phyloP scores from a whole-genome alignment of 768 basidiomycete species.

The Boletus tylopilopsis region DNA sequence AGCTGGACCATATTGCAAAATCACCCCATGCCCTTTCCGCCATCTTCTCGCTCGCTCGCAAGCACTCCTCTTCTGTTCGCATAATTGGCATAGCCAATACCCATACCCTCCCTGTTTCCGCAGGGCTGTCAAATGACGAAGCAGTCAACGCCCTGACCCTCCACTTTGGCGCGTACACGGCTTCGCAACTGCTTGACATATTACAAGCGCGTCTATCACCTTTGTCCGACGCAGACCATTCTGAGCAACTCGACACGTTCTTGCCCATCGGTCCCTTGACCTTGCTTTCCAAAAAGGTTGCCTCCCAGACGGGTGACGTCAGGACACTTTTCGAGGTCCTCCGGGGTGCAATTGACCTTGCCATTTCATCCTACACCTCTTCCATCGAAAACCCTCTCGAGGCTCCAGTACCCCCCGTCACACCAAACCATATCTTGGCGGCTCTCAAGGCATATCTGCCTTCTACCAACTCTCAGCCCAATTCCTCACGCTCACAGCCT shows the following conservation, averaged over 20 bases:
- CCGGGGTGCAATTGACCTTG: conserved; percentile 73
- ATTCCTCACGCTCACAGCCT: conserved; percentile 16
- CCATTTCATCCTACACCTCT: conserved; percentile 33
- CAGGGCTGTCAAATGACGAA: conserved; percentile 34
- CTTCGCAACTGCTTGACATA: conserved; percentile 66
- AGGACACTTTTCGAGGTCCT: conserved; percentile 77
- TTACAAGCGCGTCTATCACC: conserved; percentile 59
- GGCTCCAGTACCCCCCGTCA: conserved; percentile 42
- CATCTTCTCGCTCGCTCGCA: conserved; percentile 65
- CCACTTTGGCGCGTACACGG: conserved; percentile 79
- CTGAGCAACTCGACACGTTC: conserved; percentile 45
- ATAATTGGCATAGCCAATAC: conserved; percentile 87
- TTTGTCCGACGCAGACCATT: conserved; percentile 37
- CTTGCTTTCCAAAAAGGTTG: conserved; percentile 76
- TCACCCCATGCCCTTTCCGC: conserved; percentile 54
- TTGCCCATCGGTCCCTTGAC: conserved; percentile 61
- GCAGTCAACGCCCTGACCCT: conserved; percentile 53
- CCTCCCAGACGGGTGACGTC: conserved; percentile 80
- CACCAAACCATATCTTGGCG: conserved; percentile 64
- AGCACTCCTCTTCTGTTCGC: conserved; percentile 50
- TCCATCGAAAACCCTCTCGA: conserved; percentile 26
- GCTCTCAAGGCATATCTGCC: conserved; percentile 73
- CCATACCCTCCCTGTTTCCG: conserved; percentile 70
- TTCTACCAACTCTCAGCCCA: conserved; percentile 25
- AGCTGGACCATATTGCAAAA: conserved; percentile 77